phyloP scores from a whole-genome alignment of 495 filamentous ascomycete genomes.

The Thermochaetoides thermophila region DNA sequence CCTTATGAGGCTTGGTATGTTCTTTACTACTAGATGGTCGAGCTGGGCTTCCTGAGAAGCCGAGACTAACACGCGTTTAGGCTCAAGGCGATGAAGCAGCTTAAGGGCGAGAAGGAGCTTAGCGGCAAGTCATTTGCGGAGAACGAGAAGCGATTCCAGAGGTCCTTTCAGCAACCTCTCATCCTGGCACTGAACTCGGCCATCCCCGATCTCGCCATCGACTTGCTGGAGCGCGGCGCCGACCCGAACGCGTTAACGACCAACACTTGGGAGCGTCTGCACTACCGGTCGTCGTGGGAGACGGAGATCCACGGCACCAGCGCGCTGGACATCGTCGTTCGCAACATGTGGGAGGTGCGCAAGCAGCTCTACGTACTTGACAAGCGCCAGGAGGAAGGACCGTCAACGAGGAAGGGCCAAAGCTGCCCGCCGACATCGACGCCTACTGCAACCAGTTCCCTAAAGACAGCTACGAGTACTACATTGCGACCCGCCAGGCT shows the following conservation, averaged over 20 bases:
- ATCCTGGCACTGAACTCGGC: constrained; percentile 37
- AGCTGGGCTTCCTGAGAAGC: too few relatives aligned
- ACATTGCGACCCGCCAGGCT: constrained; percentile 27
- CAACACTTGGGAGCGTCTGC: too few relatives aligned
- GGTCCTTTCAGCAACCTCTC: constrained; percentile 40
- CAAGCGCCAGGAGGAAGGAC: constrained; percentile 24
- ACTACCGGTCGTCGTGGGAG: too few relatives aligned
- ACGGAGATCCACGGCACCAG: constrained; percentile 20
- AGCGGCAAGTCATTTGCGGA: too few relatives aligned
- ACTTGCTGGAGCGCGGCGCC: constrained; percentile 43
- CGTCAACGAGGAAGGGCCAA: background rate
- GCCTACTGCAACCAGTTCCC: constrained; percentile 30
- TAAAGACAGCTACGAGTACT: constrained; percentile 39
- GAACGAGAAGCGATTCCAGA: constrained; percentile 26
- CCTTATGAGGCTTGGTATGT: constrained; percentile 29
- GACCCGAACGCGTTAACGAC: constrained; percentile 41
- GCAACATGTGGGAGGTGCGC: too few relatives aligned
- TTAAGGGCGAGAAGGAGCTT: constrained; percentile 10
- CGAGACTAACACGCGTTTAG: too few relatives aligned
- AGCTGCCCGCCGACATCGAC: constrained; percentile 15
- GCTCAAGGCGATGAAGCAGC: constrained; percentile 26
- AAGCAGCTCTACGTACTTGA: constrained; percentile 32
- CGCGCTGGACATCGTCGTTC: constrained; percentile 45
- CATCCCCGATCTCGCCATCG: constrained; percentile 35
- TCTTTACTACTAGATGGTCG: background rate